phyloP scores from a whole-genome alignment of 2,329 filamentous ascomycete genomes.

The Tolypocladium tropicale region DNA sequence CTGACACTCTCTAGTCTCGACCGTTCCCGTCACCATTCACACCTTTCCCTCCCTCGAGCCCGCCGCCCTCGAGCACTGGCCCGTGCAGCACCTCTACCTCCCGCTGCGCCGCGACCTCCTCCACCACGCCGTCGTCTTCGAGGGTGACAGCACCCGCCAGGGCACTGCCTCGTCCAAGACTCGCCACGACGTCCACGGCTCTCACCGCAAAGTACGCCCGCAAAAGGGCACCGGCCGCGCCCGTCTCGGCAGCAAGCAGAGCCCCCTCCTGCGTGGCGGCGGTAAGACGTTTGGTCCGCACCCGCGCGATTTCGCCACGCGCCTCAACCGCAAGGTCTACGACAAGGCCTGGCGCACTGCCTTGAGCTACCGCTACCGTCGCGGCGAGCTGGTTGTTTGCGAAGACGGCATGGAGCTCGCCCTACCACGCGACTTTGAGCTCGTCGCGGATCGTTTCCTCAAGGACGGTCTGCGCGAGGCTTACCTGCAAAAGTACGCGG shows the following conservation, averaged over 20 bases:
- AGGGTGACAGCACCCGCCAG: constrained; percentile 79
- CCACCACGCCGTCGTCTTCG: constrained; percentile 84
- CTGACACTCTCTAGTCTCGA: constrained; percentile 33
- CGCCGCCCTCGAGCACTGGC: constrained; percentile 64
- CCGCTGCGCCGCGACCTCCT: constrained; percentile 86
- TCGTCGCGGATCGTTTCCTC: constrained; percentile 30
- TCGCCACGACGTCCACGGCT: constrained; percentile 74
- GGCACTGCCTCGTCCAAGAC: constrained; percentile 80
- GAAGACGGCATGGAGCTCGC: constrained; percentile 65
- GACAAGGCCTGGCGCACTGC: constrained; percentile 93
- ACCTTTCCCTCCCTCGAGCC: constrained; percentile 85
- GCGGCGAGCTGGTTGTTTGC: constrained; percentile 78
- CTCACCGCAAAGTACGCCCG: constrained; percentile 66
- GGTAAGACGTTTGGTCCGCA: constrained; percentile 86
- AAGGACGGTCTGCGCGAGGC: constrained; percentile 41
- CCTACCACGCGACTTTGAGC: constrained; percentile 38
- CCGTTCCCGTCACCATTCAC: constrained; percentile 78
- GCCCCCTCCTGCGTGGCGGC: constrained; percentile 72
- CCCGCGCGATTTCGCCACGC: constrained; percentile 80
- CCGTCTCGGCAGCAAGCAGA: constrained; percentile 71
- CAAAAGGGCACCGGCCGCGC: constrained; percentile 83
- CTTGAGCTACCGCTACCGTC: constrained; percentile 79
- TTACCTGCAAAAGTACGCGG: constrained; percentile 52
- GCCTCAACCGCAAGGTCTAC: constrained; percentile 80
- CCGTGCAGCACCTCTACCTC: constrained; percentile 71